These are phyloP conservation scores for Mycena polygramma DNA, from an alignment of 768 basidiomycete species.

Conservation along the genomic window DNA sequence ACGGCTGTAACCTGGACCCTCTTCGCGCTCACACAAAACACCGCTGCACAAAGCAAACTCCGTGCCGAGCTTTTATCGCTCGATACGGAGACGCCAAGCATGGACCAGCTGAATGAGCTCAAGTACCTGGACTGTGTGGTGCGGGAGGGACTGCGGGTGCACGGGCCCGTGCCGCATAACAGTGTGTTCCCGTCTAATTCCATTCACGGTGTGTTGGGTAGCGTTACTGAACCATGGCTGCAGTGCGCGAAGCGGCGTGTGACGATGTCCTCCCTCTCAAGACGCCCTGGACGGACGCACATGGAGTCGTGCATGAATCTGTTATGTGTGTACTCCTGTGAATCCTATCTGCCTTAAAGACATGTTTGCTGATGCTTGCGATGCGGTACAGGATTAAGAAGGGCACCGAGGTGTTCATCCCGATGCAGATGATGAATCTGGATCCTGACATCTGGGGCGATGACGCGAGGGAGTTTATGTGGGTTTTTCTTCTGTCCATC, in stretches of 20 bases:
- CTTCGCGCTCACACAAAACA: constrained; percentile 63
- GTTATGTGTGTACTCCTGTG: constrained; percentile 39
- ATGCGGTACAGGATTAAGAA: constrained; percentile 13
- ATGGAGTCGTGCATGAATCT: constrained; percentile 28
- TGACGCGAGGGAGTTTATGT: constrained; percentile 57
- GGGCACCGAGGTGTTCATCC: constrained; percentile 12
- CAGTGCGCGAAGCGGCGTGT: too few species aligned
- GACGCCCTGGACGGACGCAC: background rate
- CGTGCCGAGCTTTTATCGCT: constrained; percentile 68
- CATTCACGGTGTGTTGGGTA: background rate
- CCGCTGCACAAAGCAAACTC: constrained; percentile 65
- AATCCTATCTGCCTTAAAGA: background rate
- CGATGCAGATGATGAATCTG: constrained; percentile 48
- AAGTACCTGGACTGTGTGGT: constrained; percentile 69
- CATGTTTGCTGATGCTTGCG: too few species aligned
- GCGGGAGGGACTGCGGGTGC: constrained; percentile 14
- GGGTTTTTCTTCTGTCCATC: too few species aligned
- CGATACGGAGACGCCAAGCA: constrained; percentile 69
- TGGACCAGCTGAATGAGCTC: constrained; percentile 76
- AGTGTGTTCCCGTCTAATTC: background rate
- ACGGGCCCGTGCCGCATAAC: constrained; percentile 13
- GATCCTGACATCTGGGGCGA: constrained; percentile 57
- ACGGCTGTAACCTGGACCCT: constrained; percentile 70
- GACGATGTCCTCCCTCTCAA: constrained; percentile 12
- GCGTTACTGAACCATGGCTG: background rate